Evolutionary conservation across 805 yeast species (phyloP), one percentile per base, ranked within the genome.

Genomic region (Barnettozyma sp.): DNA sequence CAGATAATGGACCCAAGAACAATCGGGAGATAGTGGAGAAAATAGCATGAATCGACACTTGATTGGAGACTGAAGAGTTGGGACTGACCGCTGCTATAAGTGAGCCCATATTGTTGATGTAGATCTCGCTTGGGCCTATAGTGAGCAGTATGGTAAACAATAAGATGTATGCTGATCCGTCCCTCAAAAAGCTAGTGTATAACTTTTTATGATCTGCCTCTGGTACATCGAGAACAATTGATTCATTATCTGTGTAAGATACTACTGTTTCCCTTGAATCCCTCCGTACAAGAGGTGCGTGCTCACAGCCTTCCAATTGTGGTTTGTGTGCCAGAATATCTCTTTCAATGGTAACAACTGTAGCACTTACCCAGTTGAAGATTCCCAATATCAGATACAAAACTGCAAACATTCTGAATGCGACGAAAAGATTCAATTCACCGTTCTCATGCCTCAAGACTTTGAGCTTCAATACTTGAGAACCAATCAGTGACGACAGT

Each of bases 121-220:
- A 86, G 68, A 85, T 76, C 50, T 88, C 97, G 38, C 84, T 62
- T 0, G 95, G 90, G 0, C 97, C 97, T 19, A 84, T 59, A 22
- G 78, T 69, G 30, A 85, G 58, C 19, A 87, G 64, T 35, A 87
- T 67, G 9, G 86, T 70, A 3, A 70, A 40, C 18, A 82, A 64
- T n/a, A 85, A 58, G 2, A 80, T 40, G 66, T 84, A 78, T 30
- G 85, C 73, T 1, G 80, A 67, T 16, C 65, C 65, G 47, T 81
- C 86, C 21, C 58, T 46, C 9, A 55, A 24, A 29, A 48, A 48
- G 4, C 18, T 31, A 18, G 34, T 28, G 34, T 43, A 45, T 37
- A 41, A 38, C 17, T 40, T 35, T 22, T 41, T 39, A 33, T 53
- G 55, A 31, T 49, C 38, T 6, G 27, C 2, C 7, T 37, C 40